These are phyloP conservation scores for Artemisia princeps DNA, from an alignment of 140 eudicot species.

Conservation along the genomic window DNA sequence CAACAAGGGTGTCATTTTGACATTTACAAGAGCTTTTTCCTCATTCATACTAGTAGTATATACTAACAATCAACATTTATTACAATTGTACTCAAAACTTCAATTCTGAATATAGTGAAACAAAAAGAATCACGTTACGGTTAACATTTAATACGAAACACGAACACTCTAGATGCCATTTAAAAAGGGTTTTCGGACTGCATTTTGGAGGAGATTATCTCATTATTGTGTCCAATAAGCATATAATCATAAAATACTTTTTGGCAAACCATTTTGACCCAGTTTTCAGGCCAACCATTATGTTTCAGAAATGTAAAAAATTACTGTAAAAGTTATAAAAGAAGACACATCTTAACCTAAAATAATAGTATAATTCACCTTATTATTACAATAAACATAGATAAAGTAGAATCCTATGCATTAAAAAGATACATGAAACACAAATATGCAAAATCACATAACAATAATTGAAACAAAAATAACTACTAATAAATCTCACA, in stretches of 20 bases:
- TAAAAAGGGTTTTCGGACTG: too few relatives aligned
- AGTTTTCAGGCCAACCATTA: too few relatives aligned
- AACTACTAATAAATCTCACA: background rate
- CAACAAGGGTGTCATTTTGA: background rate
- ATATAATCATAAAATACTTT: too few relatives aligned
- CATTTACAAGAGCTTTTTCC: background rate
- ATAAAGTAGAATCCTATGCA: background rate
- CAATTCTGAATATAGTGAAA: background rate
- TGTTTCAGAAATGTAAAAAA: too few relatives aligned
- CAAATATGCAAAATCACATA: constrained; percentile 9
- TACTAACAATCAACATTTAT: background rate
- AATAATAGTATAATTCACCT: too few relatives aligned
- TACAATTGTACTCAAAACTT: too few relatives aligned
- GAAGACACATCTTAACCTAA: too few relatives aligned
- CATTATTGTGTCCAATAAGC: too few relatives aligned
- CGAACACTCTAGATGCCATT: background rate
- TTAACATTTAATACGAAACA: background rate
- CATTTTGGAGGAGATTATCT: too few relatives aligned
- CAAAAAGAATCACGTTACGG: background rate
- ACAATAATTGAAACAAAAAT: background rate
- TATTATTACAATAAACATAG: too few relatives aligned
- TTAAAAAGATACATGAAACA: background rate
- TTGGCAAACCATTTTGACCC: too few relatives aligned
- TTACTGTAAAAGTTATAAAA: too few relatives aligned
- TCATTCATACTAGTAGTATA: background rate